Evolutionary conservation across 345 rosid species (phyloP).

Genomic region (Acer yangbiense): DNA sequence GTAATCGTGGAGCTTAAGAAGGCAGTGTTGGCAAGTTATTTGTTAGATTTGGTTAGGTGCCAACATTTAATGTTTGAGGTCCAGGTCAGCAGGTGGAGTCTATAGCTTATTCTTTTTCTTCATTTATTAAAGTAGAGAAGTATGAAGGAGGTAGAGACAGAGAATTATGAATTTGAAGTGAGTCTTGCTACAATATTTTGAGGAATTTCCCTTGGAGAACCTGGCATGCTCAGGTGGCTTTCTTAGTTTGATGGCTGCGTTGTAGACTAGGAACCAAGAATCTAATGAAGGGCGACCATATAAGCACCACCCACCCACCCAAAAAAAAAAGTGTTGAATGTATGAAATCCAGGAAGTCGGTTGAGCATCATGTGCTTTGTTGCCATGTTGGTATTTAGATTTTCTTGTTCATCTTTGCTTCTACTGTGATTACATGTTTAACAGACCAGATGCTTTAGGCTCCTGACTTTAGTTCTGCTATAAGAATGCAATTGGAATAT

Average conservation of each 20-base stretch:
- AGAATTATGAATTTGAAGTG: slow-evolving; percentile 8
- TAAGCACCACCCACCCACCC: neutral
- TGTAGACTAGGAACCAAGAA: neutral
- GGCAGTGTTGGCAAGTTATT: neutral
- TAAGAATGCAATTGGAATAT: neutral
- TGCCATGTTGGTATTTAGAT: neutral
- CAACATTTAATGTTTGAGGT: neutral
- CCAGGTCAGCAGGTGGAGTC: neutral
- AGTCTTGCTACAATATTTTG: slow-evolving; percentile 1
- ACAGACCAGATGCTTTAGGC: neutral
- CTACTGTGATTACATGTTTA: neutral
- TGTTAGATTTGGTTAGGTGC: neutral
- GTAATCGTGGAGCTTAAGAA: neutral
- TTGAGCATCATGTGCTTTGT: neutral
- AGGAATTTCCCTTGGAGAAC: neutral
- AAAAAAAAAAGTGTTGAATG: neutral
- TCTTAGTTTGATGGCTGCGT: neutral
- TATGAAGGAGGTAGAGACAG: neutral
- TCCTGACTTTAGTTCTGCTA: slow-evolving; percentile 6
- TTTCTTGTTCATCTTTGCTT: neutral
- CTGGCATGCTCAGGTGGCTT: neutral
- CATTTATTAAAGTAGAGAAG: neutral
- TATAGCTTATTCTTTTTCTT: neutral
- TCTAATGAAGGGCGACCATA: neutral
- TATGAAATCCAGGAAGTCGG: neutral